Evolutionary conservation across 225 moss, liverwort and hornwort genomes (phyloP), one percentile per base, ranked within the genome.

Genomic region (Straminergon stramineum): DNA sequence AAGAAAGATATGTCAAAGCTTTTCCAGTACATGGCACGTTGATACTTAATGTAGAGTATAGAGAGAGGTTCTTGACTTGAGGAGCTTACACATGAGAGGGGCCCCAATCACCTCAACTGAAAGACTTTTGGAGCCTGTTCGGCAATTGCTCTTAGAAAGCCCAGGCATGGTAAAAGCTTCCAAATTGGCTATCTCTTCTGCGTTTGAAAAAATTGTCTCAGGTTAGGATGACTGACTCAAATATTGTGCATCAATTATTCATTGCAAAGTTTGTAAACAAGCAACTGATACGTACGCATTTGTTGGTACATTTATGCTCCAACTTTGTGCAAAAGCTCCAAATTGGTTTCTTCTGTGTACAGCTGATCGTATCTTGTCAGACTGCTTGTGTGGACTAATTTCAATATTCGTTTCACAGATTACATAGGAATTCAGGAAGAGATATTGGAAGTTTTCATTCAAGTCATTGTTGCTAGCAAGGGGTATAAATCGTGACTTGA

Each of bases 261-360:
- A 87, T 84, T 63, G 23, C 57, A 85, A 75, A 81, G 24, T 86
- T 68, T 87, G 68, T 61, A 81, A 87, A 64, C 51, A 87, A 85
- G 69, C 48, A 13, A 19, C 48, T 81, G 83, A 80, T 84, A 84
- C 86, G 7, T 84, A 81, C 90, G 67, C 83, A 84, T 80, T 39
- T 61, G 35, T 45, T 75, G 62, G 79, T 83, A 74, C 75, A 90
- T 51, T 53, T 88, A 37, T 84, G 74, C 83, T 91, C 61, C 75
- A 75, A 56, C 20, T 90, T 88, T 88, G 93, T 90, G 84, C 90
- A 84, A 68, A 31, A 84, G 74, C 90, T 91, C 90, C 91, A 90
- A 73, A 88, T 75, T 83, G 93, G 91, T 86, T 86, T 84, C 90
- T 86, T 91, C 93, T 93, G 90, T 84, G 51, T 21, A 62, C 88